Base-by-base conservation (phyloP, 257 asterid genomes). In the Fraxinus quadrangulata region DNA sequence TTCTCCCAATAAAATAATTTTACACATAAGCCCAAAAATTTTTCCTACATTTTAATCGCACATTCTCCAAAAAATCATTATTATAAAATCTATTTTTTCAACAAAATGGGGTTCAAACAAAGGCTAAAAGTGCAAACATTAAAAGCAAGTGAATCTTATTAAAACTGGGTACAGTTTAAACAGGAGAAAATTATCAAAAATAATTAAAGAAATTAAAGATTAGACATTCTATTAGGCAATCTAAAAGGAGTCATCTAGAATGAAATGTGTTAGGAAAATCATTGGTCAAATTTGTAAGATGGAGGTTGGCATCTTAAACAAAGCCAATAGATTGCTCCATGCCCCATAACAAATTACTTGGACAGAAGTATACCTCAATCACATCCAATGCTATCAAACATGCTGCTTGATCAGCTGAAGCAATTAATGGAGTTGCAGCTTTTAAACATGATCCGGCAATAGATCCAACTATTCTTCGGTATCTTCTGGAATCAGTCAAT, bases 381-480 rank as follows among this genome's bases (percentile, higher is more conserved):
- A 92, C 82, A 69, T 85, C 93, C 36, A 96, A 85, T 23, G 99
- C 92, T 73, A 89, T 83, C 85, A 90, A 85, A 87, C 91, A 90
- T 78, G 91, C 88, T 73, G 92, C 85, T 78, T 88, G 90, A 70
- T 92, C 88, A 77, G 83, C 85, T 75, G 99, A 93, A 85, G 97
- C 88, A 84, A 93, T 83, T 71, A 93, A 81, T 3, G 99, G 97
- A 79, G 97, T 89, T 23, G 89, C 94, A 76, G 98, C 84, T 75
- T 80, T 79, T 69, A 93, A 80, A 84, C 99, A 96, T 71, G 98
- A 93, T 72, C 92, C 90, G 2, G 89, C 92, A 69, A 96, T 87
- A 65, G 98, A 90, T 82, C 98, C 99, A 86, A 96, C 94, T 69
- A 88, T 88, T 77, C 88, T 77, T 74, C 98, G 82, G 73, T 87